Percentiles rank a stretch among this genome's conserved stretches.
Evolutionary conservation across 2,329 filamentous ascomycete species (phyloP).

Genomic region (Penicillium frequentans): DNA sequence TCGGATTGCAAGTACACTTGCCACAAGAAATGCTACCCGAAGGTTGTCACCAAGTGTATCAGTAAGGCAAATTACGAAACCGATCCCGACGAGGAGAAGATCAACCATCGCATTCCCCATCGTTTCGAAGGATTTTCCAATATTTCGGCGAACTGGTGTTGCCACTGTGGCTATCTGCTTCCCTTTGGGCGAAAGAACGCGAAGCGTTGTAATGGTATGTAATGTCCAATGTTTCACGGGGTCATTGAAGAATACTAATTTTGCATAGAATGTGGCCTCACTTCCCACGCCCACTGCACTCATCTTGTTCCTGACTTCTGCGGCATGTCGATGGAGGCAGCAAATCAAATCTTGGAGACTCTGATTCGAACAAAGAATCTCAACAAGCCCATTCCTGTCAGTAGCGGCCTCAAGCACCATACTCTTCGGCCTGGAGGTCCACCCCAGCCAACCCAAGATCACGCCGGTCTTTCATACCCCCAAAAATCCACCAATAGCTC

Average conservation of each 20-base stretch:
- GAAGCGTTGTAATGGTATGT: constrained; percentile 79
- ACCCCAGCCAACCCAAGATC: constrained; percentile 44
- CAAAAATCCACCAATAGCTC: constrained; percentile 38
- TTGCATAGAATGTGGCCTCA: constrained; percentile 77
- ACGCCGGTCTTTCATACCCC: constrained; percentile 35
- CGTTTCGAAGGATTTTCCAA: constrained; percentile 96
- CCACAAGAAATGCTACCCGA: constrained; percentile 94
- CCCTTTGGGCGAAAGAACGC: constrained; percentile 95
- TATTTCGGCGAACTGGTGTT: constrained; percentile 98
- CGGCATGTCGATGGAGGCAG: constrained; percentile 97
- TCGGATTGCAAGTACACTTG: constrained; percentile 99
- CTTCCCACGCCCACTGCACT: constrained; percentile 85
- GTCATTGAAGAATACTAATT: constrained; percentile 11
- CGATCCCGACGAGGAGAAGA: constrained; percentile 98
- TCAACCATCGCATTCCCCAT: constrained; percentile 98
- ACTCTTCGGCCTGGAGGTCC: constrained; percentile 61
- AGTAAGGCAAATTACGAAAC: constrained; percentile 99
- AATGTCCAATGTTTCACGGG: background rate
- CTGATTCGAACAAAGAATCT: constrained; percentile 77
- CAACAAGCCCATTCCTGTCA: constrained; percentile 56
- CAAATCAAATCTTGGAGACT: constrained; percentile 88
- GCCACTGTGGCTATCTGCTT: constrained; percentile 94
- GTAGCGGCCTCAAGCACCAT: constrained; percentile 60
- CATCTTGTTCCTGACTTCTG: constrained; percentile 98
- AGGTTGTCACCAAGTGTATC: constrained; percentile 98